Evolutionary conservation across 768 basidiomycete genomes (phyloP).

Genomic region (Xerocomus spinulosus): DNA sequence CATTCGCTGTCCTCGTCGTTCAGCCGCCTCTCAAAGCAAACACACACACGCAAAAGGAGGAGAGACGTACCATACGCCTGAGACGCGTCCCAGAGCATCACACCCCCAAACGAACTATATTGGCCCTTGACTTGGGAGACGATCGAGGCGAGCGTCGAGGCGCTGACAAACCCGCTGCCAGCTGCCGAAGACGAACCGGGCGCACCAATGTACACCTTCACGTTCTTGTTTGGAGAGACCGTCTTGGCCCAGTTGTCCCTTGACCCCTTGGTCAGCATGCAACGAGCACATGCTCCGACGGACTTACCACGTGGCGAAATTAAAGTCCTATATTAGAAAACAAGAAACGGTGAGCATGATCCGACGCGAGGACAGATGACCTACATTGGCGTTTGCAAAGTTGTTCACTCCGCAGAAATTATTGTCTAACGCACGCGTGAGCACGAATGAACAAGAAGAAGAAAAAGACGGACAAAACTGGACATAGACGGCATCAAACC

Average conservation of each 20-base stretch:
- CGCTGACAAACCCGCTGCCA: slow-evolving; percentile 37
- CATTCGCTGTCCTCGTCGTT: slow-evolving; percentile 34
- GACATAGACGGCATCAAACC: slow-evolving; percentile 48
- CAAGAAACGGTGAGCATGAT: too few species aligned
- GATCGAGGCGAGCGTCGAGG: slow-evolving; percentile 31
- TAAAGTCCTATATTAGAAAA: slow-evolving; percentile 39
- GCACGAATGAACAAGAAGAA: background rate
- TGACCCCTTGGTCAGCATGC: too few species aligned
- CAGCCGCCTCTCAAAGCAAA: background rate
- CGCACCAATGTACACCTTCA: slow-evolving; percentile 48
- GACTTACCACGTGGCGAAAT: slow-evolving; percentile 39
- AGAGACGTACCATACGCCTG: slow-evolving; percentile 39
- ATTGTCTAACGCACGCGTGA: slow-evolving; percentile 33
- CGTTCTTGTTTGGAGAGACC: slow-evolving; percentile 39
- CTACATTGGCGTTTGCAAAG: slow-evolving; percentile 40
- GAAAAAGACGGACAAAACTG: slow-evolving; percentile 37
- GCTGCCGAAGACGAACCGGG: slow-evolving; percentile 40
- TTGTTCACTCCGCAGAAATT: slow-evolving; percentile 39
- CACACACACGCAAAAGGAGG: too few species aligned
- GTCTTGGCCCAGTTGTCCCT: slow-evolving; percentile 47
- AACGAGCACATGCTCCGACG: too few species aligned
- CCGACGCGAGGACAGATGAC: too few species aligned
- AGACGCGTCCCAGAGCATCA: slow-evolving; percentile 42
- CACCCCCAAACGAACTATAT: slow-evolving; percentile 45
- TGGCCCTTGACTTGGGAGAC: slow-evolving; percentile 30